Percentiles rank a stretch among this genome's conserved stretches.
Conservation (phyloP, 352 stramenopile genomes). For the Aphanomyces stellatus region DNA sequence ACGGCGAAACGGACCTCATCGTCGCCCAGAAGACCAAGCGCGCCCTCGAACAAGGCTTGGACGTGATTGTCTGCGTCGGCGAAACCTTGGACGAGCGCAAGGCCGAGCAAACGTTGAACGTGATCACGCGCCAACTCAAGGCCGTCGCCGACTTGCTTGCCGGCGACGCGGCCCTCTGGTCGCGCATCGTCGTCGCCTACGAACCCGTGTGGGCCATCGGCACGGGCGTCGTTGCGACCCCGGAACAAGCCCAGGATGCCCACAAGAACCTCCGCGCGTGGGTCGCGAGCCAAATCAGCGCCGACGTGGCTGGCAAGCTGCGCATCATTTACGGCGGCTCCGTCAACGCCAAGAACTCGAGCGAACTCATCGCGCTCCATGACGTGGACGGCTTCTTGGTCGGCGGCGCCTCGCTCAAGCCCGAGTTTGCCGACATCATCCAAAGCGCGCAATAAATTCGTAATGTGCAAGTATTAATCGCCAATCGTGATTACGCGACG, state of each 20-base stretch:
- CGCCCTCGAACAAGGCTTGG: conserved; percentile 81
- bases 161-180: conserved; percentile 49
- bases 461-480: not conserved
- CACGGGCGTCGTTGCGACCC: conserved; percentile 93
- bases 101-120: conserved; percentile 81
- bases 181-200: conserved; percentile 91
- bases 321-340: conserved; percentile 91
- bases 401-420: conserved; percentile 89
- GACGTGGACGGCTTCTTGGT: conserved; percentile 94
- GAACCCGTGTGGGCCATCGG: conserved; percentile 97
- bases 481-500: conserved; percentile 1
- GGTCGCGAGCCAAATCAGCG: conserved; percentile 60
- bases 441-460: conserved; percentile 32
- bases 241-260: conserved; percentile 90
- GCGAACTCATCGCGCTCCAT: conserved; percentile 76
- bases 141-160: conserved; percentile 80
- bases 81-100: conserved; percentile 90
- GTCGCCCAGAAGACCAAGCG: conserved; percentile 92
- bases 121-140: conserved; percentile 94
- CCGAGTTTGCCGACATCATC: conserved; percentile 80
- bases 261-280: conserved; percentile 82
- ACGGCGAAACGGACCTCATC: conserved; percentile 85
- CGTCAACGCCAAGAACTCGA: conserved; percentile 88
- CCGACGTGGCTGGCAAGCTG: conserved; percentile 50
- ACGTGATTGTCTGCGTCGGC: conserved; percentile 96